Evolutionary conservation across 495 filamentous ascomycete species (phyloP), one percentile per base, ranked within the genome.

Genomic region (Jackrogersella minutella): DNA sequence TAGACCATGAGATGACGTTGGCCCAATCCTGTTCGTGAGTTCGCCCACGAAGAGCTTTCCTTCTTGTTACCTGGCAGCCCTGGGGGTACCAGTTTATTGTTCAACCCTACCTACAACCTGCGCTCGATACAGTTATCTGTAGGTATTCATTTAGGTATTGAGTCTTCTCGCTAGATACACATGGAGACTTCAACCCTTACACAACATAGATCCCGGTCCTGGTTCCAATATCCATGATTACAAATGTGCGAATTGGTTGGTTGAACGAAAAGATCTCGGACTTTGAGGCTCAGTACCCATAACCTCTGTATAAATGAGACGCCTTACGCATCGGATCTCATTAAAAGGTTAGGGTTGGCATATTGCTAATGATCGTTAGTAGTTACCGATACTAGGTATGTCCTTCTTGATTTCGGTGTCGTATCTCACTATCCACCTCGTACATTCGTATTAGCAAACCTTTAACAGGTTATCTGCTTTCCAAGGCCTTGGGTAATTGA

Each of bases 131-230:
- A 13, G 17, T 22, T 19, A 22, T 44, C 22, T 10, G 22, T 28
- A 49, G n/a, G n/a, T n/a, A n/a, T n/a, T n/a, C n/a, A 52, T 64
- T 22, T 53, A 66, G 46, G 55, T 66, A 22, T 54, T 21, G 21
- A 7, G 41, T 40, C 54, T 66, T 46, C 22, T 58, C n/a, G n/a
- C n/a, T 59, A 59, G 55, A 5, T 14, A 46, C 11, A 11, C 16
- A 52, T 9, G 28, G 40, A 39, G 33, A 30, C 11, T 41, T 34
- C 16, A 19, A 34, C 28, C 30, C 28, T 51, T 19, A 34, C 47
- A 11, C 26, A 33, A 50, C 1, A 19, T 37, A 47, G 13, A 47
- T 1, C 19, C 5, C 1, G 9, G 16, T 43, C 4, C 39, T 4
- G 14, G 39, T 17, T 39, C 5, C n/a, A n/a, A n/a, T n/a, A n/a